These are phyloP conservation scores for Komagataella mondaviorum DNA, from an alignment of 805 yeast species.

Conservation along the genomic window DNA sequence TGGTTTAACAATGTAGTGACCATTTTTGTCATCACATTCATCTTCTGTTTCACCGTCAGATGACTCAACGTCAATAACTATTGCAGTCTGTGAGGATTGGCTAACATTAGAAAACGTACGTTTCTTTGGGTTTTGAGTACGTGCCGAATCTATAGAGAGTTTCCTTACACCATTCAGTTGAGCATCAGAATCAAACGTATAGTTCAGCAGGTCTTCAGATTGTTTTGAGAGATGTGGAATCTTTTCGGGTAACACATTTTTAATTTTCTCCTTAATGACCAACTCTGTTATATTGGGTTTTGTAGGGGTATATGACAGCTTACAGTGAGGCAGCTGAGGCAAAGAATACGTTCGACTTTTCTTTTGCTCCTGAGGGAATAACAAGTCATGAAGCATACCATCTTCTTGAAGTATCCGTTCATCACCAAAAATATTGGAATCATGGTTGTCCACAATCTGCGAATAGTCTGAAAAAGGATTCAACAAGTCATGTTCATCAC, in stretches of 20 bases:
- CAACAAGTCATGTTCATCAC: neutral
- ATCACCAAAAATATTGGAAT: neutral
- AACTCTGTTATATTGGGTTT: conserved; percentile 13
- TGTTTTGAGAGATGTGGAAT: conserved; percentile 11
- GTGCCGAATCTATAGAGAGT: conserved; percentile 9
- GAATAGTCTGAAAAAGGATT: neutral
- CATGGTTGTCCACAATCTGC: neutral
- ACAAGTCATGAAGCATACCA: neutral
- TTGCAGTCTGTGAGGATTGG: neutral
- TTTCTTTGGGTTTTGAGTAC: conserved; percentile 8
- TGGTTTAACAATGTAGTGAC: conserved; percentile 53
- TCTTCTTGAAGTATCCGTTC: neutral
- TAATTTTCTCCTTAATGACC: conserved; percentile 23
- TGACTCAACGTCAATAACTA: conserved; percentile 2
- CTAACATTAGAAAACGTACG: neutral
- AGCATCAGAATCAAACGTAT: conserved; percentile 12
- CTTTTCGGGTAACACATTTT: conserved; percentile 24
- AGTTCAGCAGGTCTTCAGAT: conserved; percentile 8
- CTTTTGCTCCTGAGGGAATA: conserved; percentile 1
- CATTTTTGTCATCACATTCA: conserved; percentile 52
- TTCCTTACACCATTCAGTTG: conserved; percentile 6
- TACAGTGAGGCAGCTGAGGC: conserved; percentile 39
- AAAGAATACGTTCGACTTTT: conserved; percentile 38
- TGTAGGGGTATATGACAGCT: conserved; percentile 21
- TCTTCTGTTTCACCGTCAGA: conserved; percentile 12